Conservation (phyloP, 1,284 basidiomycete species). For the Mycosarcoma mackinlayi region DNA sequence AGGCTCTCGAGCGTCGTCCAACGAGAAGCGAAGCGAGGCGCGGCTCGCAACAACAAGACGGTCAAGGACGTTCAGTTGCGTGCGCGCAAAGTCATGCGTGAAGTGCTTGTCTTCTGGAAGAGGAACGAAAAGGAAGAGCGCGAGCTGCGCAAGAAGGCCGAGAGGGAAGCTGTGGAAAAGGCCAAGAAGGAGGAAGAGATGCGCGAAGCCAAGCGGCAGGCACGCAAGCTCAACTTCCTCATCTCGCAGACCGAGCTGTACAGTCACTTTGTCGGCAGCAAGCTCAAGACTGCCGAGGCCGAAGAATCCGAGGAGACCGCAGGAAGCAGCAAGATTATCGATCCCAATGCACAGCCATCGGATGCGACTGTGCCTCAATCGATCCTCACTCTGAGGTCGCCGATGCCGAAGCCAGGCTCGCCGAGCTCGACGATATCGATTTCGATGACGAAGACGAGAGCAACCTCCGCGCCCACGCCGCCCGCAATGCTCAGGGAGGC, state of each 20-base stretch:
- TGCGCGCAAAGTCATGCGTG: constrained; percentile 82
- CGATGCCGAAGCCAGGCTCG: constrained; percentile 47
- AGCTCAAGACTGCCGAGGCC: constrained; percentile 93
- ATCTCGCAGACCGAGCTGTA: constrained; percentile 99
- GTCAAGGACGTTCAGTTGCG: constrained; percentile 89
- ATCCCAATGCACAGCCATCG: constrained; percentile 43
- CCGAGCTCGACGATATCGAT: constrained; percentile 81
- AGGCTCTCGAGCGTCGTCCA: constrained; percentile 82
- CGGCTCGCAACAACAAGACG: constrained; percentile 81
- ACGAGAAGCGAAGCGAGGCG: constrained; percentile 82
- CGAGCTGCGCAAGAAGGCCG: constrained; percentile 90
- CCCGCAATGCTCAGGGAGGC: constrained; percentile 90
- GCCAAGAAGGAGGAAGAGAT: constrained; percentile 94
- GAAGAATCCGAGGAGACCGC: constrained; percentile 78
- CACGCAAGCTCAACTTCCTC: constrained; percentile 97
- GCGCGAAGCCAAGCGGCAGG: constrained; percentile 92
- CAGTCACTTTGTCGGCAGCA: constrained; percentile 98
- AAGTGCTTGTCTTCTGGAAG: constrained; percentile 95
- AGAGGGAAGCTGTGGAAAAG: constrained; percentile 73
- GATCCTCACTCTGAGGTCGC: constrained; percentile 74
- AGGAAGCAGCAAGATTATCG: constrained; percentile 59
- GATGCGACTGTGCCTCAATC: constrained; percentile 69
- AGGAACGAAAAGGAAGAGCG: constrained; percentile 94
- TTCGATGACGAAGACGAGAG: constrained; percentile 95
- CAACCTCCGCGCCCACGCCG: constrained; percentile 88